Percentiles rank a stretch among this genome's conserved stretches.
These are phyloP conservation scores for Mikania micrantha DNA, from an alignment of 129 eudicot genomes.

Conservation along the genomic window DNA sequence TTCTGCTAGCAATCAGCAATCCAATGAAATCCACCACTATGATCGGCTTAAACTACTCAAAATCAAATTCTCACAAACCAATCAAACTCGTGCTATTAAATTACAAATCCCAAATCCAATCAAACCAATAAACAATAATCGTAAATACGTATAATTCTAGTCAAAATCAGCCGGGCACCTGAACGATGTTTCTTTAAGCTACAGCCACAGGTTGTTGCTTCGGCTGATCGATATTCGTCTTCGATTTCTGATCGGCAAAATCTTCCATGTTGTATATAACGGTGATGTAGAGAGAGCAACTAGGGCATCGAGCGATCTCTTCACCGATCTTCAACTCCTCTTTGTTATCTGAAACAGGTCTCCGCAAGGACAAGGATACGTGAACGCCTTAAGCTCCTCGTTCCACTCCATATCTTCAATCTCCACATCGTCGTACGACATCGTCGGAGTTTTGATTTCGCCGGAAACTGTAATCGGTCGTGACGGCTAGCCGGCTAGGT, in stretches of 20 bases:
- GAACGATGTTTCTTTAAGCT: constrained; percentile 42
- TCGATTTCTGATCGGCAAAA: constrained; percentile 34
- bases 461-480: constrained; percentile 5
- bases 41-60: neutral
- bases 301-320: constrained; percentile 91
- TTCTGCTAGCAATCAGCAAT: no score
- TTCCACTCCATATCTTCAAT: constrained; percentile 99
- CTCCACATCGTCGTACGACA: constrained; percentile 98
- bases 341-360: constrained; percentile 83
- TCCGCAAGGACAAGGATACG: constrained; percentile 94
- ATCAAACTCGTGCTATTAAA: neutral
- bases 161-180: neutral
- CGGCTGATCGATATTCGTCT: constrained; percentile 38
- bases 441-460: constrained; percentile 14
- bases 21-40: no score
- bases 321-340: constrained; percentile 82
- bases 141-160: neutral
- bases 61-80: constrained; percentile 4
- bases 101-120: constrained; percentile 13
- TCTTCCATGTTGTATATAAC: constrained; percentile 75
- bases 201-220: constrained; percentile 73
- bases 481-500: constrained; percentile 5
- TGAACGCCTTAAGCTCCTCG: constrained; percentile 76
- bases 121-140: neutral
- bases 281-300: constrained; percentile 77